Percentiles rank a stretch among this genome's conserved stretches.
These are phyloP conservation scores for Erigeron philadelphicus DNA, from an alignment of 140 eudicot species.

Conservation along the genomic window DNA sequence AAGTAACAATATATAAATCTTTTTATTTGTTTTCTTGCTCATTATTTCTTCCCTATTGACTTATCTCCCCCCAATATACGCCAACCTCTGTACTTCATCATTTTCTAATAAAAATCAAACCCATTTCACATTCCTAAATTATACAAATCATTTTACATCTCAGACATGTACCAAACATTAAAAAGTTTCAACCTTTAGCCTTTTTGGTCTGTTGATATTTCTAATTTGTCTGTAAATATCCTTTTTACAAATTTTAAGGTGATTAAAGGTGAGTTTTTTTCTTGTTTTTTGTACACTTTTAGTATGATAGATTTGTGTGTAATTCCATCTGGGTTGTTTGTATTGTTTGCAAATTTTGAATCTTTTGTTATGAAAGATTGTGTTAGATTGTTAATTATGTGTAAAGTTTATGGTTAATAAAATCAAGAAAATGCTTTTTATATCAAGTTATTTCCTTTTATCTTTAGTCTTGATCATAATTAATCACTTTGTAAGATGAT, in stretches of 20 bases:
- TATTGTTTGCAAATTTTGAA: background rate
- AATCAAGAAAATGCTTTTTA: background rate
- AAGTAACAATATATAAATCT: background rate
- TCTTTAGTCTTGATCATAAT: background rate
- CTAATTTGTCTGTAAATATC: no score
- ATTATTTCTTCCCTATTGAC: background rate
- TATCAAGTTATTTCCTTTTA: background rate
- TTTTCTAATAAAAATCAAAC: background rate
- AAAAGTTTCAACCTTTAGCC: background rate
- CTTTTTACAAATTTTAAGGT: conserved; percentile 8
- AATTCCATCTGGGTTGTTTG: conserved; percentile 10
- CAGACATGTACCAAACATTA: conserved; percentile 3
- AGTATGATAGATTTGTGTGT: conserved; percentile 13
- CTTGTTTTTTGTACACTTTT: background rate
- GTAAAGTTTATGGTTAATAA: background rate
- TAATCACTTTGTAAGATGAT: background rate
- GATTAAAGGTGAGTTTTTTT: conserved; percentile 19
- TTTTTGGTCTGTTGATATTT: background rate
- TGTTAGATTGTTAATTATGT: background rate
- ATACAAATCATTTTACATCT: background rate
- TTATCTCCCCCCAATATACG: conserved; percentile 3
- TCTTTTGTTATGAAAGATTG: background rate
- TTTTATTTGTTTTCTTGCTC: background rate
- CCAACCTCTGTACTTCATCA: background rate
- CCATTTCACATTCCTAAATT: background rate